Evolutionary conservation across 768 basidiomycete species (phyloP), one percentile per base, ranked within the genome.

Genomic region (Gloeophyllum trabeum): DNA sequence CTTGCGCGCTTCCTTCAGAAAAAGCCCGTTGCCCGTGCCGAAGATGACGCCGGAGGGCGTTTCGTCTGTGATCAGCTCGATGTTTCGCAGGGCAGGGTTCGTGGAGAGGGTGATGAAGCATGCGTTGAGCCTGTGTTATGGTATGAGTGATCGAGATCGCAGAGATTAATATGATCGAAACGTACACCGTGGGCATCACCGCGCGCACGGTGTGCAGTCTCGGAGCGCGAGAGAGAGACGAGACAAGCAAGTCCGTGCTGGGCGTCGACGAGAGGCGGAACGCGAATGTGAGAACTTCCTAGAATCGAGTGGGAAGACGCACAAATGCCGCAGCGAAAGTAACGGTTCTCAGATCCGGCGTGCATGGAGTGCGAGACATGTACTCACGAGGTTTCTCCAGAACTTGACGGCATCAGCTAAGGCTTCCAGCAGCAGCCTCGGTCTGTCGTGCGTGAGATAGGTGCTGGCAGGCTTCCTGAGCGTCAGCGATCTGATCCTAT

Each of bases 401-500:
- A 35, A 16, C 1, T 34, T 42, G n/a, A 76, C 58, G 0, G 67
- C 66, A 6, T 52, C 59, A 4, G 73, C 66, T 5, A 76, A 50
- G 5, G 60, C 61, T 4, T 49, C 51, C 22, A 79, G 54, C 24
- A 76, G 52, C 20, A 61, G 61, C 23, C 58, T 56, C 1, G 67
- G 61, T 23, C 65, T 64, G 1, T 62, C 60, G 32, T 67, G 64
- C 2, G 72, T 74, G 42, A 77, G 66, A 52, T 77, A 78, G 1
- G 66, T 62, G 4, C 58, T 57, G 4, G 58, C 47, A 4, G 64
- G 58, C 49, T 76, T 79, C 18, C 71, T 64, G 32, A 79, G 45
- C 5, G 66, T 65, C 41, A 79, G 54, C 46, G 69, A 66, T 6
- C 48, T 52, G 35, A 79, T 49, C 4, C 39, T 43, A 1, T 34